Evolutionary conservation across 176 grass and related monocot species (phyloP).

Genomic region (Musa beccarii): DNA sequence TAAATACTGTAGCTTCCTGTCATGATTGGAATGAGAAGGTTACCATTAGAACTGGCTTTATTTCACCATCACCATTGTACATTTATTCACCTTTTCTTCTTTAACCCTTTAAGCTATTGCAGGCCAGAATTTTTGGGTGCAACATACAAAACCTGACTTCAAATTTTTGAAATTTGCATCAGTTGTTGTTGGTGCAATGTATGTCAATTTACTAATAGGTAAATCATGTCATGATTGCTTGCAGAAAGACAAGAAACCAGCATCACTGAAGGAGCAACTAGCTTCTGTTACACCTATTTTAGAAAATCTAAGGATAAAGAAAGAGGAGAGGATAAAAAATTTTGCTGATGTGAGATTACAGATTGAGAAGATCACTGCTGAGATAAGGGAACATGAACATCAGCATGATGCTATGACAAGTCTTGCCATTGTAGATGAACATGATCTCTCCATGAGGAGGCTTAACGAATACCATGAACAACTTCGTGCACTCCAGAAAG

Average conservation of each 20-base stretch:
- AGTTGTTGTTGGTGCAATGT: too few species aligned
- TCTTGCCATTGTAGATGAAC: constrained; percentile 32
- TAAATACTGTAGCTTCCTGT: too few species aligned
- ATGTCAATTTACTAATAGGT: too few species aligned
- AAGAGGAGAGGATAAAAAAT: constrained; percentile 63
- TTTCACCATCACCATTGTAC: too few species aligned
- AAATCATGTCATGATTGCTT: too few species aligned
- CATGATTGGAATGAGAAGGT: too few species aligned
- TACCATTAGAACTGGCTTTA: too few species aligned
- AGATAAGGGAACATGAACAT: constrained; percentile 42
- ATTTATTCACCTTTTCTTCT: too few species aligned
- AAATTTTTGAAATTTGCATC: too few species aligned
- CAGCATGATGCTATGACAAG: constrained; percentile 9
- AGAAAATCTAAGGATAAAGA: constrained; percentile 64
- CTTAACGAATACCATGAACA: constrained; percentile 55
- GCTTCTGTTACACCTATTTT: constrained; percentile 50
- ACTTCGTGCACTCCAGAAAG: constrained; percentile 77
- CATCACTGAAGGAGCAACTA: constrained; percentile 68
- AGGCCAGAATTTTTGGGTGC: too few species aligned
- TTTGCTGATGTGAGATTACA: constrained; percentile 54
- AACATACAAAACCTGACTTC: too few species aligned
- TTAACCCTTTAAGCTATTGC: too few species aligned
- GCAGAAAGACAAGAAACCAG: constrained; percentile 66
- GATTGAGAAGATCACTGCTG: constrained; percentile 64
- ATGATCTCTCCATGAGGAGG: constrained; percentile 69